Evolutionary conservation across 1,284 basidiomycete species (phyloP).

Genomic region (Apiotrichum gamsii): DNA sequence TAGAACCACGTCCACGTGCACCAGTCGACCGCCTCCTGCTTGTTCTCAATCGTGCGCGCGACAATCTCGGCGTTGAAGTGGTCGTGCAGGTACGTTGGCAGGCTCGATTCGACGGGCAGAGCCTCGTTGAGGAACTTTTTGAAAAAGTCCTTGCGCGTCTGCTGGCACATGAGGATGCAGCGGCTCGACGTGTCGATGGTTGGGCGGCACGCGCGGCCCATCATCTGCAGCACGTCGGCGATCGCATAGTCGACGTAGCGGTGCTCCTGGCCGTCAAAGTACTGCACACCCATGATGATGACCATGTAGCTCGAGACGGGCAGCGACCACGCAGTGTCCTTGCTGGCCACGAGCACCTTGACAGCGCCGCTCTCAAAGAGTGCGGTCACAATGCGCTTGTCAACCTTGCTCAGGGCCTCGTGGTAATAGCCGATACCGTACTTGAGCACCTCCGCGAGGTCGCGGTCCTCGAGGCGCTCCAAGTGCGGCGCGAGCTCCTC

Average conservation of each 20-base stretch:
- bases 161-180: conserved; percentile 94
- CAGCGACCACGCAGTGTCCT: conserved; percentile 93
- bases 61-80: conserved; percentile 99
- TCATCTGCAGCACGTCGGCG: conserved; percentile 97
- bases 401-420: conserved; percentile 83
- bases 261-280: conserved; percentile 90
- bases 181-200: conserved; percentile 76
- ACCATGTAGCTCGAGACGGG: conserved; percentile 94
- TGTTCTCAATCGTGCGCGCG: conserved; percentile 97
- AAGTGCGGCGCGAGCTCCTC: conserved; percentile 81
- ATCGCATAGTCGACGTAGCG: conserved; percentile 97
- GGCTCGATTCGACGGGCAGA: conserved; percentile 91
- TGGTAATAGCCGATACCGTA: conserved; percentile 95
- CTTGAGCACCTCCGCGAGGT: conserved; percentile 72
- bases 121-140: conserved; percentile 98
- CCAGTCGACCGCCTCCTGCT: conserved; percentile 87
- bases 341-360: conserved; percentile 87
- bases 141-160: conserved; percentile 95
- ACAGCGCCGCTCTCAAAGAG: conserved; percentile 91
- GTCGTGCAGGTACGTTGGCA: conserved; percentile 83
- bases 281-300: conserved; percentile 96
- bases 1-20: conserved; percentile 62
- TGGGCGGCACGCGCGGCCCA: conserved; percentile 90
- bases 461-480: conserved; percentile 72
- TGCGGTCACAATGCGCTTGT: conserved; percentile 89